These are phyloP conservation scores for Eragrostis nindensis DNA, from an alignment of 176 grass and related monocot genomes.

Conservation along the genomic window DNA sequence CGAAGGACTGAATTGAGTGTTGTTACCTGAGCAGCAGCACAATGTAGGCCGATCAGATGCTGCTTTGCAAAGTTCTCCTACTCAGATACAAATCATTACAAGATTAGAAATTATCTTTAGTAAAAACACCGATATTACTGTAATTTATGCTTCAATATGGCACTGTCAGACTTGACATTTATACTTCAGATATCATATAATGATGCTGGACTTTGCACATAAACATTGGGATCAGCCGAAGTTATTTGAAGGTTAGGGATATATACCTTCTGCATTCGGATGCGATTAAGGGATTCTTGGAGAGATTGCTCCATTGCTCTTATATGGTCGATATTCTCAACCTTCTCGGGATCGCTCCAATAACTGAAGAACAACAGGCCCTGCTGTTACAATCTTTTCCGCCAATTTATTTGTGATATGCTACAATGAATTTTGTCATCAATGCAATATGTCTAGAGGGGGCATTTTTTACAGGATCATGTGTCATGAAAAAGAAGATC, in stretches of 20 bases:
- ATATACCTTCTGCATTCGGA: slow-evolving; percentile 63
- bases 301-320: slow-evolving; percentile 84
- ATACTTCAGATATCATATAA: slow-evolving; percentile 1
- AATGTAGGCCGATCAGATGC: slow-evolving; percentile 67
- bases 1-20: neutral
- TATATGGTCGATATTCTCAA: slow-evolving; percentile 73
- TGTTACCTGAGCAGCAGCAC: slow-evolving; percentile 62
- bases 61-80: slow-evolving; percentile 67
- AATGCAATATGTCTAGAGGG: slow-evolving; percentile 16
- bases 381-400: slow-evolving; percentile 19
- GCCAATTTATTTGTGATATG: slow-evolving; percentile 28
- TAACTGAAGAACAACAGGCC: slow-evolving; percentile 59
- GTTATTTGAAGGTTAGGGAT: neutral
- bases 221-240: neutral
- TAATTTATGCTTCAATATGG: neutral
- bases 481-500: slow-evolving; percentile 40
- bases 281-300: slow-evolving; percentile 59
- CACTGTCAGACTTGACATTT: neutral
- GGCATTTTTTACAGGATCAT: slow-evolving; percentile 9
- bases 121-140: neutral
- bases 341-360: slow-evolving; percentile 69
- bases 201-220: neutral
- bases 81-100: slow-evolving; percentile 27
- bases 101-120: slow-evolving; percentile 29
- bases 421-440: slow-evolving; percentile 42